Base-by-base conservation (phyloP, 1,139 yeast species). In the Schizosaccharomyces versatilis region DNA sequence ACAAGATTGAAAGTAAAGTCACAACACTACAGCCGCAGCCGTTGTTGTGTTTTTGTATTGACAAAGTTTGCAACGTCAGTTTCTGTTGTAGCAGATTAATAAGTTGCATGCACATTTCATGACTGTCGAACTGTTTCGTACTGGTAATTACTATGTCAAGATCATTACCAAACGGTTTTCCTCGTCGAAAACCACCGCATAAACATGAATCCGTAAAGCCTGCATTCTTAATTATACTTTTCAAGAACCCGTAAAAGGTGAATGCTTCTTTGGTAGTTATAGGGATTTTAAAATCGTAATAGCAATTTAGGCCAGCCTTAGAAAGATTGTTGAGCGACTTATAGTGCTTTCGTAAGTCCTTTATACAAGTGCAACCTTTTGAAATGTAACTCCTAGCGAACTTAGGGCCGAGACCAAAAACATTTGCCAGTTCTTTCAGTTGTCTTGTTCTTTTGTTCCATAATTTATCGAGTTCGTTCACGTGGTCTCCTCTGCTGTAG, bases 151-250 rank as follows among this genome's bases (percentile, higher is more conserved):
- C 56, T 14, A 60, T 54, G 36, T 60, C 62, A 17, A 60, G 59
- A 39, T 60, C 62, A 7, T 57, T 51, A 7, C 54, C 54, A 2
- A 19, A 47, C 7, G 38, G 36, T 9, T 52, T 52, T 9, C 62
- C 62, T 6, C 62, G 56, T 9, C 62, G 56, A 53, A 55, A 60
- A 3, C 61, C 59, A 7, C 62, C 62, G 42, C 60, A 57, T n/a
- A 59, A 41, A 6, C 53, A 53, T 3, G 49, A 48, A 14, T 24
- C 24, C 2, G 47, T 57, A 7, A 36, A 19, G 7, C 52, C 53
- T 15, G 52, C 56, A 19, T 53, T 51, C 6, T 24, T 52, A 19
- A 53, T 36, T 10, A 38, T 47, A 7, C 38, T 38, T 1, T 38
- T 38, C 12, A 60, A 55, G 7, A 36, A 15, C 14, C 49, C 38